Evolutionary conservation across 2,329 filamentous ascomycete genomes (phyloP), one percentile per base, ranked within the genome.

Genomic region (Coleophoma cylindrospora): DNA sequence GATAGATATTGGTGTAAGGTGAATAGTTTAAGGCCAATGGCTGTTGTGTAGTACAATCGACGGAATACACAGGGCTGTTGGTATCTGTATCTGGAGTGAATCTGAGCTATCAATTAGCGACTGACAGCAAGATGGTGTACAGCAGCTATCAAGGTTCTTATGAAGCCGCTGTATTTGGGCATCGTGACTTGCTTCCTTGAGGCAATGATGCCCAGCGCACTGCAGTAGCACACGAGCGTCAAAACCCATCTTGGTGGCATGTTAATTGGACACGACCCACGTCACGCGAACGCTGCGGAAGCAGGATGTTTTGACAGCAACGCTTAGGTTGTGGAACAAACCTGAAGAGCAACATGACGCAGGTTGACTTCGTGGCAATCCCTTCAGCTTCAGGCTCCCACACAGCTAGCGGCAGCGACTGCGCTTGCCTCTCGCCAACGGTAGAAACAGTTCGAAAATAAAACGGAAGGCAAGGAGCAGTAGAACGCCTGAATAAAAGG

Each of bases 11-110:
- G 40, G 57, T 52, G 53, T 64, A 66, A 34, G 57, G 58, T 19
- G 61, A 54, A 45, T 58, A 64, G 22, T 57, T 45, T 53, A 65
- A 54, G 7, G 54, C 57, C 27, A 61, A 61, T 45, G 61, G 59
- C 41, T 59, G 62, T 50, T 61, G 61, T 56, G 60, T 54, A 47
- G 57, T 51, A 34, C 59, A 57, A 51, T 64, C 63, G 47, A 62
- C 58, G 12, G 61, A 63, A 54, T 65, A 66, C 47, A 64, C 61
- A 60, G 64, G 59, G 58, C 59, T 64, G 34, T 65, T 60, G 40
- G 55, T 61, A 55, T 61, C 62, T 50, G 61, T 52, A 41, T 66
- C 64, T 41, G 60, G 52, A 50, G 48, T 56, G 54, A 61, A 66
- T 59, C 64, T 66, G 56, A 61, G 46, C 47, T 56, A 59, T 61